Percentiles rank a stretch among this genome's conserved stretches.
phyloP scores from a whole-genome alignment of 2,329 filamentous ascomycete species.

The Pseudocercospora fuligena region DNA sequence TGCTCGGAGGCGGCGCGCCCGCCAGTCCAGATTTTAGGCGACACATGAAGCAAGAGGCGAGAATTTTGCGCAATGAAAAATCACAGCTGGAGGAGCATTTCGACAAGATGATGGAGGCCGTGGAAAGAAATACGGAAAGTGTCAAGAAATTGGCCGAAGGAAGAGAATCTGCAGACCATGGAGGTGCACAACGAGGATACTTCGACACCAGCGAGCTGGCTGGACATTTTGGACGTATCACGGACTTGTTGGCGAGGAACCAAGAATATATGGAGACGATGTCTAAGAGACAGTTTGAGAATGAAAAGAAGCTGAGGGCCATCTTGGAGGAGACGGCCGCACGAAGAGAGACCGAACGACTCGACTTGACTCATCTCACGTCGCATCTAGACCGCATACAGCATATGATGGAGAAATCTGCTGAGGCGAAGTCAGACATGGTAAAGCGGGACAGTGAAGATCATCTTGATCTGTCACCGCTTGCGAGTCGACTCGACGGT shows the following conservation, averaged over 20 bases:
- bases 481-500: slow-evolving; percentile 30
- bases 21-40: slow-evolving; percentile 23
- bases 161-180: slow-evolving; percentile 8
- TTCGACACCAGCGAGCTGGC: slow-evolving; percentile 26
- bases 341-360: slow-evolving; percentile 24
- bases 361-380: slow-evolving; percentile 34
- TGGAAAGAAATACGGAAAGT: slow-evolving; percentile 35
- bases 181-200: slow-evolving; percentile 11
- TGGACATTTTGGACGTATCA: slow-evolving; percentile 31
- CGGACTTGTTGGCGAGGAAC: slow-evolving; percentile 32
- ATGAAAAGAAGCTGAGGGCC: slow-evolving; percentile 33
- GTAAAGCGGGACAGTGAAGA: background rate
- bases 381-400: slow-evolving; percentile 38
- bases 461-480: slow-evolving; percentile 30
- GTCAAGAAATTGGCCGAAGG: slow-evolving; percentile 27
- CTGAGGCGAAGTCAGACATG: slow-evolving; percentile 26
- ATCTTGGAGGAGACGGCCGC: slow-evolving; percentile 26
- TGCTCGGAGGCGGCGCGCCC: slow-evolving; percentile 30
- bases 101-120: slow-evolving; percentile 33
- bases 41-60: slow-evolving; percentile 23
- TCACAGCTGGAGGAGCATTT: slow-evolving; percentile 32
- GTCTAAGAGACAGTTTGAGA: slow-evolving; percentile 33
- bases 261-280: slow-evolving; percentile 32
- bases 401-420: slow-evolving; percentile 30
- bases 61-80: slow-evolving; percentile 24